Evolutionary conservation across 805 yeast genomes (phyloP), one percentile per base, ranked within the genome.

Genomic region (Zygosaccharomyces gambellarensis): DNA sequence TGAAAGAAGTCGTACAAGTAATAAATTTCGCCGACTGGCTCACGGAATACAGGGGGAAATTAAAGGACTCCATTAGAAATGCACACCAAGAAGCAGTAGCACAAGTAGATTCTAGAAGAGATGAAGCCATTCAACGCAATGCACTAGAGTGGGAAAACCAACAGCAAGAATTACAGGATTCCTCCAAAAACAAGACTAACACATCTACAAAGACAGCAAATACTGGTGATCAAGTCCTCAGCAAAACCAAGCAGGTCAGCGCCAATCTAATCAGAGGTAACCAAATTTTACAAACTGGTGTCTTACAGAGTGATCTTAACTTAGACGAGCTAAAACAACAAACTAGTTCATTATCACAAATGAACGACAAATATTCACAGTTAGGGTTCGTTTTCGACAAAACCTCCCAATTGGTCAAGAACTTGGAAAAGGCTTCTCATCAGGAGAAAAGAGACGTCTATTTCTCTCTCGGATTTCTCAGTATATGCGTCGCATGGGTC

Each of bases 381-480:
- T 55, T 68, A 25, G 64, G 63, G 30, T 50, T 61, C 7, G 55
- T 68, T 1, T 58, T 66, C 30, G 49, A 52, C 23, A 60, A 59
- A 22, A 66, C 72, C 0, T 54, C 64, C 2, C 55, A 58, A n/a
- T 31, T 68, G 27, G 67, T 68, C 38, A 64, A 61, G 44, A 46
- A 59, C 8, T 54, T 68, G 11, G 64, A 67, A 45, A 60, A 56
- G 32, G 58, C 69, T 5, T 64, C 69, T 2, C 56, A 61, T 25
- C 63, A 62, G 43, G 72, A 68, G 48, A 64, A 63, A 44, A 61
- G 68, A 48, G 63, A 64, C 46, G 69, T 68, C 3, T 68, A 67
- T 45, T 17, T 61, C 1, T 54, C 71, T 0, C 49, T 68, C 1
- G 62, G 60, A 2, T 66, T 68, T 36, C 50, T 68, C 31, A 43